A percentile compares a stretch with the other conserved stretches of the same genome.
Evolutionary conservation across 305 asterid species (phyloP).

Genomic region (Fraxinus paxiana): DNA sequence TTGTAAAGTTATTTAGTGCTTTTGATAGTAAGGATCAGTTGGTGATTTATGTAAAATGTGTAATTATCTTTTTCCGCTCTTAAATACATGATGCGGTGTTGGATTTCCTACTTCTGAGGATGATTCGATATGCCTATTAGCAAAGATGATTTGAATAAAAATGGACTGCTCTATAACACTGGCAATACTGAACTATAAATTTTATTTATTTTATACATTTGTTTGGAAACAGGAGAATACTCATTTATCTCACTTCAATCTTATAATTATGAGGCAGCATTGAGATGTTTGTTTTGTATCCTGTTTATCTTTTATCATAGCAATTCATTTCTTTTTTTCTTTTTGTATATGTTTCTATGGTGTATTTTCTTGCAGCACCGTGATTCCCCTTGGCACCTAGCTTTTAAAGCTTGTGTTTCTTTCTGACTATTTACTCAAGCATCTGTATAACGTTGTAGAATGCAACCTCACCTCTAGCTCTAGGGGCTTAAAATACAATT

Average conservation of each 20-base stretch:
- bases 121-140: neutral
- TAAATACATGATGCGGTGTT: neutral
- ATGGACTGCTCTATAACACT: neutral
- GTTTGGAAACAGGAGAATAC: neutral
- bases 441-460: neutral
- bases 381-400: neutral
- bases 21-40: neutral
- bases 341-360: neutral
- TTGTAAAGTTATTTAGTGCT: neutral
- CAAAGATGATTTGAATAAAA: neutral
- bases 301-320: neutral
- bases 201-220: neutral
- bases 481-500: neutral
- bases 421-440: neutral
- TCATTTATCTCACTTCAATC: neutral
- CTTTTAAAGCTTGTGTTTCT: neutral
- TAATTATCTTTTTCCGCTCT: neutral
- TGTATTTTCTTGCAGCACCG: neutral
- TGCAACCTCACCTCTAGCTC: neutral
- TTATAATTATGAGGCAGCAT: neutral
- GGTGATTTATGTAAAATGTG: neutral
- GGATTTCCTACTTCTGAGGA: neutral
- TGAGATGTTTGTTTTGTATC: neutral
- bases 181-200: neutral
- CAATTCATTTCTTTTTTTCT: neutral